Base-by-base conservation (phyloP, 179 eudicot genomes). In the Drosera spatulata region DNA sequence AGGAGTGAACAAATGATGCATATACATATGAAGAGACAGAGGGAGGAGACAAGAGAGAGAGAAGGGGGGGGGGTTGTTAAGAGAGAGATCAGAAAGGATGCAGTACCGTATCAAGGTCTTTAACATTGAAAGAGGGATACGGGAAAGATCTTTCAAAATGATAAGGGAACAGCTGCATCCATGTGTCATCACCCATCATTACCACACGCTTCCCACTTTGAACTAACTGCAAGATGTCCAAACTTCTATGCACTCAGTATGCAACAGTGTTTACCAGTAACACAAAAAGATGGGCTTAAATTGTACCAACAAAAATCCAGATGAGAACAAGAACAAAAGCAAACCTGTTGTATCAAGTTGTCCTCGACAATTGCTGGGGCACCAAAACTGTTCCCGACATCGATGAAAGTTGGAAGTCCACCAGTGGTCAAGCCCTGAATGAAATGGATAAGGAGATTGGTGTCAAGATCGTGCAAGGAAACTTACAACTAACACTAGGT, bases 181-280 rank as follows among this genome's bases (percentile, higher is more conserved):
- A 93, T 33, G 99, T 93, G 72, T 93, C 99, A 75, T 93, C 99
- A 63, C 99, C 99, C 99, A 93, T 89, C 99, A 93, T 86, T 71
- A 84, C 83, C 66, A 93, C 95, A 54, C 83, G 84, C 67, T 93
- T 93, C 65, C 99, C 99, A 78, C 82, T 89, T 66, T 73, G 78
- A 71, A 73, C 90, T 71, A 93, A 70, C 97, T 91, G 82, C 69
- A 72, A 56, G 55, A 44, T 53, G 39, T 41, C 39, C 8, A 9
- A 55, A 8, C 11, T 10, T 22, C 46, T 10, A 59, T 33, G 39
- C 53, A 4, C 11, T 14, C 33, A 22, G 33, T 22, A 22, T 1
- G 1, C 33, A 22, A 22, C 33, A 22, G 33, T 22, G 1, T 22
- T 22, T 22, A 22, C 33, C 33, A 22, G 33, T 22, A 1, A 22